phyloP scores from a whole-genome alignment of 768 basidiomycete species.

The Lepiota venenata region DNA sequence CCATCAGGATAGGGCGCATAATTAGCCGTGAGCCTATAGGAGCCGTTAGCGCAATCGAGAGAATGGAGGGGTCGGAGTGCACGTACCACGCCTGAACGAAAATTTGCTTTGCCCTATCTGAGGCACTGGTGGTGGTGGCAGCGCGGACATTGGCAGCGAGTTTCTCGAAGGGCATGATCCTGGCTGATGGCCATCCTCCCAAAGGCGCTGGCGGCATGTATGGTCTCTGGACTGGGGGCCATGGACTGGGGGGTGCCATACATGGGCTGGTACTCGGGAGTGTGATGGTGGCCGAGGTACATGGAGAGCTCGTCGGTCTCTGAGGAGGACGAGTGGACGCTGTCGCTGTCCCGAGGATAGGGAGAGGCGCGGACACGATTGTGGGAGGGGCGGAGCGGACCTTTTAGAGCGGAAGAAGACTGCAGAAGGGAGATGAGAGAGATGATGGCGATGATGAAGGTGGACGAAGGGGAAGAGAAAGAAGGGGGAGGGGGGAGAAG shows the following conservation, averaged over 20 bases:
- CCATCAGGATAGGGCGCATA: conserved; percentile 91
- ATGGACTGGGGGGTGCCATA: conserved; percentile 48
- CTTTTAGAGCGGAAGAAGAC: conserved; percentile 56
- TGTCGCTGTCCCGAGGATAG: conserved; percentile 83
- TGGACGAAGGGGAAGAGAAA: conserved; percentile 69
- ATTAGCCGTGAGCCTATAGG: conserved; percentile 75
- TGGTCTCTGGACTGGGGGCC: conserved; percentile 46
- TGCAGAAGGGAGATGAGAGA: conserved; percentile 36
- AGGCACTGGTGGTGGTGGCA: conserved; percentile 88
- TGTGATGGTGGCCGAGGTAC: conserved; percentile 54
- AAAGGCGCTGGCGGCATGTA: conserved; percentile 72
- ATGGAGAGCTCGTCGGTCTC: conserved; percentile 87
- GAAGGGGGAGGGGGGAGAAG: conserved; percentile 23
- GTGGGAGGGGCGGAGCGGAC: conserved; percentile 71
- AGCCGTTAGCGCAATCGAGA: conserved; percentile 13
- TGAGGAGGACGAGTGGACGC: conserved; percentile 82
- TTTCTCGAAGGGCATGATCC: conserved; percentile 81
- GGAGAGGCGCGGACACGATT: conserved; percentile 83
- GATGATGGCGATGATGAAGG: conserved; percentile 48
- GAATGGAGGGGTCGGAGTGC: conserved; percentile 14
- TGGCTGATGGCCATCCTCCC: conserved; percentile 72
- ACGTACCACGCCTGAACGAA: conserved; percentile 90
- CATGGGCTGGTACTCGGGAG: conserved; percentile 64
- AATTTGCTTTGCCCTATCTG: conserved; percentile 88
- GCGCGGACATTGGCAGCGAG: conserved; percentile 83